Evolutionary conservation across 2,329 filamentous ascomycete species (phyloP).

Genomic region (Balansia obtecta): DNA sequence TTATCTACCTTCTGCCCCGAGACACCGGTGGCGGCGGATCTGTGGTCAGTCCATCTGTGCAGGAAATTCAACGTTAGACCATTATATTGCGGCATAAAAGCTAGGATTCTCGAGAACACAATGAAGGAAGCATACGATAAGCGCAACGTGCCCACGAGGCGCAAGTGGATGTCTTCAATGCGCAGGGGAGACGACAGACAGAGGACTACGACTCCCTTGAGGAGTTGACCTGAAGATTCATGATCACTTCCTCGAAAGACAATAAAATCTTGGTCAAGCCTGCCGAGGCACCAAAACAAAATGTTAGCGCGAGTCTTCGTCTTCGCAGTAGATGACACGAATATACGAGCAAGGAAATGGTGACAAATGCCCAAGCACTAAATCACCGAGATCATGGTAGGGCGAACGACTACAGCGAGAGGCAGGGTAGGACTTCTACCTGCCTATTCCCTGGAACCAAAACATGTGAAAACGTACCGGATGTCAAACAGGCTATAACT

Average conservation of each 20-base stretch:
- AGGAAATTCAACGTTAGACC: slow-evolving; percentile 6
- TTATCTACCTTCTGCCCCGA: slow-evolving; percentile 48
- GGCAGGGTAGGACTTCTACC: not conserved
- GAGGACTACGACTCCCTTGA: slow-evolving; percentile 63
- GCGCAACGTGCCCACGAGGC: slow-evolving; percentile 57
- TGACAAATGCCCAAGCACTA: not conserved
- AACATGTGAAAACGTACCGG: slow-evolving; percentile 29
- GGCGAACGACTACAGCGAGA: not conserved
- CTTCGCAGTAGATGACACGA: not conserved
- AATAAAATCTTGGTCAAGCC: slow-evolving; percentile 67
- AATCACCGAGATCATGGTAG: not conserved
- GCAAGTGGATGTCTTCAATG: slow-evolving; percentile 61
- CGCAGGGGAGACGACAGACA: slow-evolving; percentile 58
- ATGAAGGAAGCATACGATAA: slow-evolving; percentile 37
- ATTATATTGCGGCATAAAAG: slow-evolving; percentile 1
- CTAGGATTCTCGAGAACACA: not conserved
- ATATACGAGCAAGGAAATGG: not conserved
- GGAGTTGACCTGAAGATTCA: slow-evolving; percentile 62
- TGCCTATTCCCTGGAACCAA: not conserved
- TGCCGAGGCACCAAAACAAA: slow-evolving; percentile 19
- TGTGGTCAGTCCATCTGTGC: slow-evolving; percentile 37
- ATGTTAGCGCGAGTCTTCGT: not conserved
- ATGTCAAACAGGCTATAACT: slow-evolving; percentile 45
- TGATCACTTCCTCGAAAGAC: slow-evolving; percentile 64
- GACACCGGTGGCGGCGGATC: slow-evolving; percentile 43